Conservation (phyloP, 2,329 filamentous ascomycete genomes). For the Stagonosporopsis vannaccii region DNA sequence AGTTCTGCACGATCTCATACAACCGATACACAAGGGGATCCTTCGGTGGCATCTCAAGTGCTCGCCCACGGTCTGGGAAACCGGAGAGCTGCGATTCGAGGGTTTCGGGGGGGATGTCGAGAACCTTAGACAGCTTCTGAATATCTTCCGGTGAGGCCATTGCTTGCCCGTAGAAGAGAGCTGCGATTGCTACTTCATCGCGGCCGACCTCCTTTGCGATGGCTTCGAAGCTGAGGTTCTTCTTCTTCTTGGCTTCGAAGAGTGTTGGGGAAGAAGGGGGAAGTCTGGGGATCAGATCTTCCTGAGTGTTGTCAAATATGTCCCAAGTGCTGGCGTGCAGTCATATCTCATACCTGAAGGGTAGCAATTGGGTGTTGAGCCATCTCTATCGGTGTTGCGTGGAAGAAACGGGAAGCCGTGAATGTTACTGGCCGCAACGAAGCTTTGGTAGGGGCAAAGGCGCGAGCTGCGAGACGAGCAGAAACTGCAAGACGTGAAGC, state of each 20-base stretch:
- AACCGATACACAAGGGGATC: constrained; percentile 89
- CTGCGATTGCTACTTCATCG: constrained; percentile 83
- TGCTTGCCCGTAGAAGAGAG: constrained; percentile 89
- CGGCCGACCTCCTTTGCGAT: constrained; percentile 78
- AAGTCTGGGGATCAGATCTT: constrained; percentile 71
- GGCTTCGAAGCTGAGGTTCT: constrained; percentile 78
- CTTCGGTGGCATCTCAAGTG: constrained; percentile 81
- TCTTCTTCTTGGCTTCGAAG: constrained; percentile 79
- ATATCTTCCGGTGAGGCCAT: constrained; percentile 75
- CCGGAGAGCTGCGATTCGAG: constrained; percentile 71
- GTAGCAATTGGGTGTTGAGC: constrained; percentile 50
- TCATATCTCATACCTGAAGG: constrained; percentile 40
- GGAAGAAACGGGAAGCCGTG: constrained; percentile 37
- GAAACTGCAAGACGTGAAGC: constrained; percentile 41
- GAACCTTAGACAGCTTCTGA: constrained; percentile 69
- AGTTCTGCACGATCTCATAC: constrained; percentile 96
- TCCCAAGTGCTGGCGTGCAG: not conserved
- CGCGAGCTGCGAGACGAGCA: constrained; percentile 39
- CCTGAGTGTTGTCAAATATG: constrained; percentile 53
- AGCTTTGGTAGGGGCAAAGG: constrained; percentile 34
- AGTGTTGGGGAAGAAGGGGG: constrained; percentile 75
- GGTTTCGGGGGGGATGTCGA: constrained; percentile 64
- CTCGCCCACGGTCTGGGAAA: constrained; percentile 81
- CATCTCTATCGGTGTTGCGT: constrained; percentile 40
- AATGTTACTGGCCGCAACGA: constrained; percentile 28